Conservation (phyloP, 2,329 filamentous ascomycete species). For the Fonsecaea multimorphosa region DNA sequence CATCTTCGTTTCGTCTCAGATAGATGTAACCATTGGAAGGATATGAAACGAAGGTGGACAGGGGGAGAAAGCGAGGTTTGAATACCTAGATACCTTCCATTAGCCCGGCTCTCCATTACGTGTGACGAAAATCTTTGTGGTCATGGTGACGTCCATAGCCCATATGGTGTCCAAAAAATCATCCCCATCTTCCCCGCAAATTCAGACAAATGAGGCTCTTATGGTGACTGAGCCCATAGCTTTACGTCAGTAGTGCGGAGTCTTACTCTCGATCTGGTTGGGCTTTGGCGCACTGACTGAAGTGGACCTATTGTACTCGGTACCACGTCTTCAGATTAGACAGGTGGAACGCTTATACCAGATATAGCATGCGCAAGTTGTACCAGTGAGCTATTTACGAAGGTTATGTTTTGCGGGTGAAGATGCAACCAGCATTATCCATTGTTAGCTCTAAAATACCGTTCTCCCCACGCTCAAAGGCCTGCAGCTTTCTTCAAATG, state of each 20-base stretch:
- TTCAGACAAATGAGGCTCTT: neutral
- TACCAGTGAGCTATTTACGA: too few relatives aligned
- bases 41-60: neutral
- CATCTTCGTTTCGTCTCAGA: neutral
- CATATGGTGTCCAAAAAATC: neutral
- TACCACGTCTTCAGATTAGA: neutral
- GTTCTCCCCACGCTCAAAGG: neutral
- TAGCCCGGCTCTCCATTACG: neutral
- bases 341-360: neutral
- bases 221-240: neutral
- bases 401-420: too few relatives aligned
- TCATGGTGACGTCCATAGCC: neutral
- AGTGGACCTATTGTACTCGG: neutral
- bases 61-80: neutral
- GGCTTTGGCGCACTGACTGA: neutral
- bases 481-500: constrained; percentile 18
- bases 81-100: neutral
- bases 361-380: too few relatives aligned
- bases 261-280: neutral
- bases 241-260: neutral
- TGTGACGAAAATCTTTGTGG: neutral
- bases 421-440: neutral
- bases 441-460: neutral
- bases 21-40: neutral
- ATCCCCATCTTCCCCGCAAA: neutral